Evolutionary conservation across 1,284 basidiomycete species (phyloP), one percentile per base, ranked within the genome.

Genomic region (Cystobasidium slooffiae): DNA sequence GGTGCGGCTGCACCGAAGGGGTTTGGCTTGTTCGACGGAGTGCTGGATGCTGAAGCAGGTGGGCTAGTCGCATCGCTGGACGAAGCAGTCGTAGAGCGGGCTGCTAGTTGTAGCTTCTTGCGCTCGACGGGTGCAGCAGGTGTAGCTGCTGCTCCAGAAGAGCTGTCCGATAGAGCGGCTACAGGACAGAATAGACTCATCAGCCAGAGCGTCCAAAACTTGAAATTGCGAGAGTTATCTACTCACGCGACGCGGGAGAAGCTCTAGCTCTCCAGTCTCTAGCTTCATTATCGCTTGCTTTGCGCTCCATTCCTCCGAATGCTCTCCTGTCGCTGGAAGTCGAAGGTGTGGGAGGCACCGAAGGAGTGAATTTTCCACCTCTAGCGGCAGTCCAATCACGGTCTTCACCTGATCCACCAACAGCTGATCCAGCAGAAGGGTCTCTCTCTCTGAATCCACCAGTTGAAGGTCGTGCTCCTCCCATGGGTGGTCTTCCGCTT

Each of bases 1-100:
- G 95, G 94, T 80, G 91, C 93, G 52, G 96, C 96, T 66, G 87
- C 86, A 72, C 96, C 96, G 81, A 98, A 98, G 1, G 95, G 94
- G 80, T 87, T 84, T 18, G 84, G 76, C 68, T 82, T 92, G 65
- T 82, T 77, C 10, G 80, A 67, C 41, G 80, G 46, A 22, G 81
- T 75, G 78, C 90, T 86, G 81, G 90, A 91, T 5, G 91, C 88
- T 6, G 91, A 90, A 0, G 90, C 88, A 51, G 93, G 83, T 3
- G 91, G 90, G 37, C 88, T 90, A 18, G 89, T 43, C 86, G 37
- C 85, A 85, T 14, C 86, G 61, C 83, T 86, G 24, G 86, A 86
- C 47, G 91, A 86, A 20, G 77, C 76, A 5, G 75, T 47, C 5
- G 52, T 10, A 24, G 81, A 79, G 66, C 92, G 89, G 47, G 94